A percentile compares a stretch with the other conserved stretches of the same genome.
phyloP scores from a whole-genome alignment of 164 flowering plant genomes.

The Dillenia suffruticosa region DNA sequence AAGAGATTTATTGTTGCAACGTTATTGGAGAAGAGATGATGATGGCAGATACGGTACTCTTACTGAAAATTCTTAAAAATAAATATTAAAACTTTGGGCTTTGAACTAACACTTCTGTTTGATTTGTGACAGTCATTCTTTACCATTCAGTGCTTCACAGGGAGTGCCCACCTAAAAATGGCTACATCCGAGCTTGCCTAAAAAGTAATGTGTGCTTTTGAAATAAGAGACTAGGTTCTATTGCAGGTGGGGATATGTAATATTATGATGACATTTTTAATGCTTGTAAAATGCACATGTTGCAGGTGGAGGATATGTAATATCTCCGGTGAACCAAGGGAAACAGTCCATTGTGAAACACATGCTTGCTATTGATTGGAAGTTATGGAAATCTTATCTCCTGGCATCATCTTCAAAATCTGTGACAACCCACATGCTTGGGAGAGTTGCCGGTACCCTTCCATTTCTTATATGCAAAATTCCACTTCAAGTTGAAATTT shows the following conservation, averaged over 20 bases:
- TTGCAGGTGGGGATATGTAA: too few relatives aligned
- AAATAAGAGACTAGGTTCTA: too few relatives aligned
- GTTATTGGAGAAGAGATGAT: constrained; percentile 96
- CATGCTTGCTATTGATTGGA: constrained; percentile 97
- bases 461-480: neutral
- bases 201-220: constrained; percentile 85
- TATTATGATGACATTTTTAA: too few relatives aligned
- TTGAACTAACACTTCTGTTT: neutral
- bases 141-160: constrained; percentile 85
- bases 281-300: too few relatives aligned
- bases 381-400: constrained; percentile 65
- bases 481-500: too few relatives aligned
- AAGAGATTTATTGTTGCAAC: constrained; percentile 76
- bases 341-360: constrained; percentile 78
- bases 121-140: constrained; percentile 60
- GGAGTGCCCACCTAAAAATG: constrained; percentile 52
- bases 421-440: constrained; percentile 73
- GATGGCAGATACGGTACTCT: constrained; percentile 86
- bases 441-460: constrained; percentile 68
- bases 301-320: constrained; percentile 91
- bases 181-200: constrained; percentile 88
- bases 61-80: neutral
- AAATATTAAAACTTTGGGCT: neutral
- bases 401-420: constrained; percentile 52
- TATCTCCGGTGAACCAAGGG: constrained; percentile 68